These are phyloP conservation scores for Pseudopediastrum boryanum DNA, from an alignment of 139 green algal genomes.

Conservation along the genomic window DNA sequence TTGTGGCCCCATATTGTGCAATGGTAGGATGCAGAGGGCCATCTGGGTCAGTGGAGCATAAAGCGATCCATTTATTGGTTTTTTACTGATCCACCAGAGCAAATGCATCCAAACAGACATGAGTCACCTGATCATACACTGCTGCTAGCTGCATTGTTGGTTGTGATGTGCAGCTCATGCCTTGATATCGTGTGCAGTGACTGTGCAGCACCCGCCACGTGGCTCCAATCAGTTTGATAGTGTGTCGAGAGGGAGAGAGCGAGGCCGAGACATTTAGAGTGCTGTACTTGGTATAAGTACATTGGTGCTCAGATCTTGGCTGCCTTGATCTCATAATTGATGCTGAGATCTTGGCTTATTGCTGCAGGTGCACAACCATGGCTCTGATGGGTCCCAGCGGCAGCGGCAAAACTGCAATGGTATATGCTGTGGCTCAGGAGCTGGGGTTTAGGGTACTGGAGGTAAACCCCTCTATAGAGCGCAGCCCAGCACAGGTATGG, in stretches of 20 bases:
- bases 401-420: constrained; percentile 54
- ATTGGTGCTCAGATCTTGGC: not conserved
- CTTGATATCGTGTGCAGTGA: not conserved
- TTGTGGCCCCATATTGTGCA: too few relatives aligned
- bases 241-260: not conserved
- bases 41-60: too few relatives aligned
- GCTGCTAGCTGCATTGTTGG: not conserved
- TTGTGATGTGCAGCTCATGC: not conserved
- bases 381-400: constrained; percentile 49
- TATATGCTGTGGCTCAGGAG: constrained; percentile 48
- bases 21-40: too few relatives aligned
- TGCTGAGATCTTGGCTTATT: too few relatives aligned
- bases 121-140: too few relatives aligned
- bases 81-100: too few relatives aligned
- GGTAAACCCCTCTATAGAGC: constrained; percentile 53
- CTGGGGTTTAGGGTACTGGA: constrained; percentile 57
- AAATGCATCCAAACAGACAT: too few relatives aligned
- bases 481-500: constrained; percentile 46
- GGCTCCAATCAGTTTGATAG: too few relatives aligned
- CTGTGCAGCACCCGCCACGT: too few relatives aligned
- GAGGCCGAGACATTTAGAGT: not conserved
- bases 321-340: not conserved
- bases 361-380: constrained; percentile 36
- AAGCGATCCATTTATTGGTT: too few relatives aligned
- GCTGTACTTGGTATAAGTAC: not conserved